Evolutionary conservation across 1,284 basidiomycete species (phyloP), one percentile per base, ranked within the genome.

Genomic region (Cerrena zonata): DNA sequence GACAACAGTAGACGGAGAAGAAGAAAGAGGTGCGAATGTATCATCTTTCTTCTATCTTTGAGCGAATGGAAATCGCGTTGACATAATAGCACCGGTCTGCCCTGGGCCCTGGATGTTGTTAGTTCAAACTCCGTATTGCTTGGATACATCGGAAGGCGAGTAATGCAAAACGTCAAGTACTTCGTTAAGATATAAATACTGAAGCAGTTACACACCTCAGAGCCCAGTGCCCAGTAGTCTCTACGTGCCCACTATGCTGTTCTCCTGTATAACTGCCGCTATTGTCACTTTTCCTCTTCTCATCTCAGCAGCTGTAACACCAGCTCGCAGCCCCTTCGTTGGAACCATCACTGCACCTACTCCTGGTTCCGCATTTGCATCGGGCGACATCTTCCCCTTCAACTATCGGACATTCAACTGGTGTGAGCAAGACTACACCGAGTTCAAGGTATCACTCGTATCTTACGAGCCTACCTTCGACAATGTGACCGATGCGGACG

Each of bases 401-500:
- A 24, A n/a, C 3, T 42, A 42, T 22, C 41, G 24, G 23, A 42
- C 41, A 22, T 13, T n/a, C 5, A 42, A 42, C 21, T 42, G 41
- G 41, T 42, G 41, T 23, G 41, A 42, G 15, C 41, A 42, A 24
- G 41, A 19, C 41, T 42, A 42, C 23, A 42, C 41, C 13, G 11
- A 42, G 23, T 42, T 42, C 41, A 42, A 42, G 23, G 41, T 42
- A 4, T 42, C 41, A 7, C 5, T 42, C 19, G 41, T 42, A 4
- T 15, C 30, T 34, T 34, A 34, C 15, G 41, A n/a, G 5, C 41
- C 41, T 5, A 42, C 41, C 13, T 42, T 42, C 41, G 21, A 23
- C 24, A 23, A 42, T 15, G 41, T 42, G 19, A 22, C 41, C 19
- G 30, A 34, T 15, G 7, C 41, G 4, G 41, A 42, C 41, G 41